Evolutionary conservation across 495 filamentous ascomycete genomes (phyloP).

Genomic region (Hypoxylon intermedium): DNA sequence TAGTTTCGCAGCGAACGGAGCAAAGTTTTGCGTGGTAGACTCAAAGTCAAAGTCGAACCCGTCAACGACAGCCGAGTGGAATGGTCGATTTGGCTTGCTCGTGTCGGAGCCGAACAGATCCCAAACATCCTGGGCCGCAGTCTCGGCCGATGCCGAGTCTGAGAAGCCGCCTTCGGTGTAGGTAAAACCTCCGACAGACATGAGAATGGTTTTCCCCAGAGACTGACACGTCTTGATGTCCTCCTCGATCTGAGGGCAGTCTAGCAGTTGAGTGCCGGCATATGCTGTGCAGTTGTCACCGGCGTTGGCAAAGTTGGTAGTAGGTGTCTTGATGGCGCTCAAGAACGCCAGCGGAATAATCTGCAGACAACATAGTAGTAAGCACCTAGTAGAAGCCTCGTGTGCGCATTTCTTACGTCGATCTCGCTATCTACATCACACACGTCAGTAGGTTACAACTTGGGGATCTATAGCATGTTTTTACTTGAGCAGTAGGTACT

Average conservation of each 20-base stretch:
- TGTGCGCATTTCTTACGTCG: slow-evolving; percentile 32
- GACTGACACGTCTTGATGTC: slow-evolving; percentile 72
- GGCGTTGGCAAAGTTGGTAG: slow-evolving; percentile 66
- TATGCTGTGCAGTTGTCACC: slow-evolving; percentile 65
- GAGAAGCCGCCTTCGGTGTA: slow-evolving; percentile 69
- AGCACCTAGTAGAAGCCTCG: not conserved
- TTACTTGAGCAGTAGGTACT: slow-evolving; percentile 63
- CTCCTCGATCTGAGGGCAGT: slow-evolving; percentile 68
- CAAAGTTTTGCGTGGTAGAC: slow-evolving; percentile 55
- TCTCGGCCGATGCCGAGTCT: slow-evolving; percentile 56
- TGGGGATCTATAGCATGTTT: slow-evolving; percentile 16
- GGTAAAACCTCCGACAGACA: slow-evolving; percentile 71
- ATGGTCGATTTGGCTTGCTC: slow-evolving; percentile 61
- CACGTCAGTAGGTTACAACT: slow-evolving; percentile 10
- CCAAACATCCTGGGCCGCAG: slow-evolving; percentile 69
- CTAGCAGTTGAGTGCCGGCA: slow-evolving; percentile 60
- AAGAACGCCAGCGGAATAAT: slow-evolving; percentile 70
- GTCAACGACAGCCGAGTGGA: slow-evolving; percentile 68
- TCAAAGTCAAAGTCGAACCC: slow-evolving; percentile 79
- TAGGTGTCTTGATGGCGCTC: slow-evolving; percentile 60
- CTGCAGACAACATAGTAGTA: slow-evolving; percentile 39
- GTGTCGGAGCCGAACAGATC: slow-evolving; percentile 67
- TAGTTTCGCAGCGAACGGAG: slow-evolving; percentile 62
- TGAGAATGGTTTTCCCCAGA: slow-evolving; percentile 69
- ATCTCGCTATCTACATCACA: slow-evolving; percentile 38